Conservation (phyloP, 2,329 filamentous ascomycete genomes). For the Xylariales sp. region DNA sequence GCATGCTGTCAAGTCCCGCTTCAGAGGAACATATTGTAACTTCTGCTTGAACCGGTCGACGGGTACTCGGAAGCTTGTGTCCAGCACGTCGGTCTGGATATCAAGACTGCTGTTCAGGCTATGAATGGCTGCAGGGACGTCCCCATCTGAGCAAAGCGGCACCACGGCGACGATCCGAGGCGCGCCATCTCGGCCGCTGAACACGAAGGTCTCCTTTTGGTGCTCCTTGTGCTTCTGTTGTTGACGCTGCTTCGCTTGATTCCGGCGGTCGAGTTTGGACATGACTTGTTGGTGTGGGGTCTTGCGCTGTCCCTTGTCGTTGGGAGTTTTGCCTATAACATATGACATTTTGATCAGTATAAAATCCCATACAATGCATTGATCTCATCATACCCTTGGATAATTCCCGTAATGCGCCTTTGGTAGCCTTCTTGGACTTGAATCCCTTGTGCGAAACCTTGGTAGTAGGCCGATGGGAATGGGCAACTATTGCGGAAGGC, state of each 20-base stretch:
- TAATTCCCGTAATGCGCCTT: conserved; percentile 77
- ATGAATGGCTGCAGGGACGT: conserved; percentile 61
- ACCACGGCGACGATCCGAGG: conserved; percentile 85
- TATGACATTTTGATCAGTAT: background rate
- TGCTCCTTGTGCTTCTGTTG: conserved; percentile 79
- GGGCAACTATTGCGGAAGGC: conserved; percentile 63
- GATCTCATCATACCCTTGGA: conserved; percentile 62
- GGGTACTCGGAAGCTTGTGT: conserved; percentile 58
- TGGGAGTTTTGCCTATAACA: conserved; percentile 66
- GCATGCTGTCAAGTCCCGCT: conserved; percentile 68
- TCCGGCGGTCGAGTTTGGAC: conserved; percentile 93
- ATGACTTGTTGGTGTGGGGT: conserved; percentile 95
- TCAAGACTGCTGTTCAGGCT: conserved; percentile 76
- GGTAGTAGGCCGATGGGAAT: conserved; percentile 90
- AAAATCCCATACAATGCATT: too few species aligned
- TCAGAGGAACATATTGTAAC: conserved; percentile 74
- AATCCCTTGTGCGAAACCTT: conserved; percentile 85
- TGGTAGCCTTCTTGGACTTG: conserved; percentile 88
- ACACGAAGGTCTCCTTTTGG: conserved; percentile 72
- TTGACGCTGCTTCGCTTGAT: conserved; percentile 89
- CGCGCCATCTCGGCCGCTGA: conserved; percentile 80
- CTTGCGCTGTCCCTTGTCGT: conserved; percentile 71
- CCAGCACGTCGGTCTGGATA: conserved; percentile 59
- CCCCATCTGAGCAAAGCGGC: conserved; percentile 70
- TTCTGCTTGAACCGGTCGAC: conserved; percentile 95